These are phyloP conservation scores for Alternaria sp. DNA, from an alignment of 2,329 filamentous ascomycete species.

Conservation along the genomic window DNA sequence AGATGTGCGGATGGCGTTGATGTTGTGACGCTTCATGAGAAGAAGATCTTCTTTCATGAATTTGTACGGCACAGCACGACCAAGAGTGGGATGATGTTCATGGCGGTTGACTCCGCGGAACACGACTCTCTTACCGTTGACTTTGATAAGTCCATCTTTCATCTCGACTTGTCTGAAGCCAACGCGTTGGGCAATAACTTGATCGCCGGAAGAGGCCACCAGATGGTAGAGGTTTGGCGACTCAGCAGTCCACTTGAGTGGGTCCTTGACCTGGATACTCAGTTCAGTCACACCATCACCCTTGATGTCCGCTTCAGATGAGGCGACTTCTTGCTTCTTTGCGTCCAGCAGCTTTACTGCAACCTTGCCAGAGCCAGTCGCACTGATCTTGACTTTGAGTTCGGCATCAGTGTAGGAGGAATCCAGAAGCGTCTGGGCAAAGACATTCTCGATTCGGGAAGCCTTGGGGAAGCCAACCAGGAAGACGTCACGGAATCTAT, in stretches of 20 bases:
- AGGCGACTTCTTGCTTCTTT: conserved; percentile 33
- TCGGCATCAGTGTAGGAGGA: conserved; percentile 58
- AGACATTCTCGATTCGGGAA: conserved; percentile 63
- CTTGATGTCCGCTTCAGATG: conserved; percentile 18
- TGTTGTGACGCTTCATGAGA: conserved; percentile 73
- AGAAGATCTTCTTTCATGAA: conserved; percentile 68
- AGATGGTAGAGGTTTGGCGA: conserved; percentile 67
- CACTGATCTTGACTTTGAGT: conserved; percentile 56
- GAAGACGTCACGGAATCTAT: conserved; percentile 72
- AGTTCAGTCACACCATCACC: conserved; percentile 29
- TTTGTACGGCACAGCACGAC: conserved; percentile 68
- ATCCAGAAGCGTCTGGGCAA: conserved; percentile 63
- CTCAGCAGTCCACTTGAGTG: conserved; percentile 73
- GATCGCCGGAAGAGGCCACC: conserved; percentile 50
- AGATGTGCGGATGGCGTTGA: conserved; percentile 72
- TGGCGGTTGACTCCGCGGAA: conserved; percentile 72
- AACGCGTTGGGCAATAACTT: conserved; percentile 60
- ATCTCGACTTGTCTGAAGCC: conserved; percentile 71
- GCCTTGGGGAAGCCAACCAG: conserved; percentile 63
- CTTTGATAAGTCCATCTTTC: conserved; percentile 64
- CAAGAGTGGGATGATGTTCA: conserved; percentile 70
- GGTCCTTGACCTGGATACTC: conserved; percentile 57
- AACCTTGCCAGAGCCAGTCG: conserved; percentile 51
- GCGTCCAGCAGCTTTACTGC: conserved; percentile 56
- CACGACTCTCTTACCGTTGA: conserved; percentile 68